Evolutionary conservation across 805 yeast genomes (phyloP), one percentile per base, ranked within the genome.

Genomic region (Yarrowia sp.): DNA sequence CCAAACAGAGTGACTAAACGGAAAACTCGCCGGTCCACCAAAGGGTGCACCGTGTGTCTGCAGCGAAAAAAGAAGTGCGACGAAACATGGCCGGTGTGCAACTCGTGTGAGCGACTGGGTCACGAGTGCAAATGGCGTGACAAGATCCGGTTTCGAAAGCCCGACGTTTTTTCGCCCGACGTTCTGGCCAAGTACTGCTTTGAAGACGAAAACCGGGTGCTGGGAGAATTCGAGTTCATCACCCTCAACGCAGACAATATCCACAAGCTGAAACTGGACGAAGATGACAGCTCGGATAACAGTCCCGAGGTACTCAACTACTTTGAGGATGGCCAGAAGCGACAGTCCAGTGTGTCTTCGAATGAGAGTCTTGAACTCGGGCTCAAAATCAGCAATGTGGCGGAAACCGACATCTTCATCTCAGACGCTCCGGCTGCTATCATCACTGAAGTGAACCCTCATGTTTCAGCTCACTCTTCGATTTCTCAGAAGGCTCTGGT

Each of bases 111-210:
- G 13, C 55, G 66, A 4, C 46, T 61, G 7, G 66, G 66, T 2
- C 55, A 61, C 44, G 55, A 46, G 36, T 61, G 66, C 46, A 61
- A 61, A 38, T 61, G 66, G 66, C 66, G 66, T 2, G 66, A 61
- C 36, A 61, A 61, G 55, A 61, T 61, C 17, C 66, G 66, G 55
- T 61, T 61, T 39, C 46, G 66, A 2, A 61, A 61, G 20, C 66
- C 66, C 30, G 53, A 46, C 24, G 44, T 61, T 4, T 46, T 61
- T 36, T 38, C 55, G 38, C 66, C 66, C 6, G 44, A 61, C 9
- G 55, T 61, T 2, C 44, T 61, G 15, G 53, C 64, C 24, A 42
- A 58, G 40, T 58, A 58, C 64, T 42, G 64, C 12, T 58, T 58
- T 33, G 64, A 58, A 2, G 50, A 58, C 9, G 50, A 42, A 2